Evolutionary conservation across 768 basidiomycete genomes (phyloP).

Genomic region (Lyophyllum decastes): DNA sequence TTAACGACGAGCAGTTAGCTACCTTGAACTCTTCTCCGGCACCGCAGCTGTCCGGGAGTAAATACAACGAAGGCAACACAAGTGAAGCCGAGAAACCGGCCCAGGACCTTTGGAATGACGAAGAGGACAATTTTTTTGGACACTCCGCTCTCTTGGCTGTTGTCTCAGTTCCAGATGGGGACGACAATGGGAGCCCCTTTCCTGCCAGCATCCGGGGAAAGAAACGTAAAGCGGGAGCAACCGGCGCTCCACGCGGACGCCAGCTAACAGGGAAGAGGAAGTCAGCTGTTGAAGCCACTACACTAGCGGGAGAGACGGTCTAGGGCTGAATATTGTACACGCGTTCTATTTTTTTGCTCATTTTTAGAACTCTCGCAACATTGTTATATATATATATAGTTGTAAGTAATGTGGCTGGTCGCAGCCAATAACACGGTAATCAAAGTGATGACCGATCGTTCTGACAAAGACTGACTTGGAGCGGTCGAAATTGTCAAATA

Average conservation of each 20-base stretch:
- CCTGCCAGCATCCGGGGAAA: conserved; percentile 39
- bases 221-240: conserved; percentile 39
- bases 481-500: neutral
- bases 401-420: neutral
- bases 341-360: conserved; percentile 2
- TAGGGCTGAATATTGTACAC: neutral
- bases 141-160: conserved; percentile 40
- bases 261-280: conserved; percentile 42
- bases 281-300: conserved; percentile 9
- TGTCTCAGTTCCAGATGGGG: conserved; percentile 25
- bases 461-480: conserved; percentile 13
- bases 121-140: conserved; percentile 86
- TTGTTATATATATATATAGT: conserved; percentile 12
- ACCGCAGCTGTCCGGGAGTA: conserved; percentile 32
- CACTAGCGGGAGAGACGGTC: neutral
- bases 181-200: conserved; percentile 35
- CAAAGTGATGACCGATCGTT: conserved; percentile 13
- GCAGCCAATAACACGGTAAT: neutral
- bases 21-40: conserved; percentile 55
- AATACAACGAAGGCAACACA: conserved; percentile 26
- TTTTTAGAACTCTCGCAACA: neutral
- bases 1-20: conserved; percentile 93
- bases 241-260: conserved; percentile 39
- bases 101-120: conserved; percentile 82
- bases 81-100: conserved; percentile 36